Evolutionary conservation across 805 yeast species (phyloP).

Genomic region (Sugiyamaella americana): DNA sequence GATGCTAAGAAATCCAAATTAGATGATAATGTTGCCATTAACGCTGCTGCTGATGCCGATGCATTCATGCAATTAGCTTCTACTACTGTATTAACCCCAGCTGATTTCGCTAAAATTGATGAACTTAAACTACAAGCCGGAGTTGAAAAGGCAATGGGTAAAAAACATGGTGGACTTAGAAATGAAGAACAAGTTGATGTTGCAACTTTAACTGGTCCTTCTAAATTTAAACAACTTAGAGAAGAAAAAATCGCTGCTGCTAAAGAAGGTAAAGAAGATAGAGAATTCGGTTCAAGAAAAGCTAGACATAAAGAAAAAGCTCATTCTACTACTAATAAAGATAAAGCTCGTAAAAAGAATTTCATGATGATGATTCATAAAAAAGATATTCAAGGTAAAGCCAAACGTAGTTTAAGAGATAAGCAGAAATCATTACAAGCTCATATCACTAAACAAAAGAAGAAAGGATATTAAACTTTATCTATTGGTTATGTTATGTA

Average conservation of each 20-base stretch:
- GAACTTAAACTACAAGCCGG: slow-evolving; percentile 84
- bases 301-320: slow-evolving; percentile 61
- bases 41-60: slow-evolving; percentile 23
- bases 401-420: slow-evolving; percentile 81
- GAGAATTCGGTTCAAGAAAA: slow-evolving; percentile 84
- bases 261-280: slow-evolving; percentile 86
- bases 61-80: slow-evolving; percentile 57
- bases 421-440: slow-evolving; percentile 81
- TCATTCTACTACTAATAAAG: slow-evolving; percentile 91
- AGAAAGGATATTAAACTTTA: slow-evolving; percentile 55
- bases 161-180: slow-evolving; percentile 17
- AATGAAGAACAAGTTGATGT: slow-evolving; percentile 83
- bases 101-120: slow-evolving; percentile 93
- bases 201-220: slow-evolving; percentile 64
- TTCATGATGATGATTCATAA: slow-evolving; percentile 98
- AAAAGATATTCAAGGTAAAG: slow-evolving; percentile 89
- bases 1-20: slow-evolving; percentile 19
- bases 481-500: too few relatives aligned
- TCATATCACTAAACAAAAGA: slow-evolving; percentile 85
- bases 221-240: slow-evolving; percentile 73
- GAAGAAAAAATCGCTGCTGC: slow-evolving; percentile 88
- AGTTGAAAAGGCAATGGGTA: slow-evolving; percentile 60
- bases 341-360: slow-evolving; percentile 97
- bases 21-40: slow-evolving; percentile 27
- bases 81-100: slow-evolving; percentile 87